Conservation (phyloP, 2,329 filamentous ascomycete genomes). For the Trichoderma citrinoviride region DNA sequence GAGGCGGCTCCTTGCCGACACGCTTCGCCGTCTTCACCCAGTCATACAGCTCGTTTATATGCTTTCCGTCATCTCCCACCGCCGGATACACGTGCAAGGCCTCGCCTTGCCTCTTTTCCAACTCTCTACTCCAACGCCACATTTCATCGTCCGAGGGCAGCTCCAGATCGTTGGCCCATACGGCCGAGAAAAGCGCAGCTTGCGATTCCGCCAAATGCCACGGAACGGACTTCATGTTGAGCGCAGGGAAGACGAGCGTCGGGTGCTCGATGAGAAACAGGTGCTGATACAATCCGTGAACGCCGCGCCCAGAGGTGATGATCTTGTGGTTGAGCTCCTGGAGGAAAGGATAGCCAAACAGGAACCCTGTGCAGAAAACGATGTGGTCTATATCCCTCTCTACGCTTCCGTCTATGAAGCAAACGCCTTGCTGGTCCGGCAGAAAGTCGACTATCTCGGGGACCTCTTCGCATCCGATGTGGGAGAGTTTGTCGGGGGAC, state of each 20-base stretch:
- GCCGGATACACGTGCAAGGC: constrained; percentile 33
- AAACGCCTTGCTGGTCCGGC: constrained; percentile 55
- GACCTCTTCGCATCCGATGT: constrained; percentile 50
- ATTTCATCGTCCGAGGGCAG: constrained; percentile 66
- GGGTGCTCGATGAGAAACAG: constrained; percentile 73
- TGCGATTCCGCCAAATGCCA: constrained; percentile 80
- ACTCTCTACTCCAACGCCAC: constrained; percentile 63
- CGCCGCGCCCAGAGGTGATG: constrained; percentile 66
- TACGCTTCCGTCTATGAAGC: constrained; percentile 63
- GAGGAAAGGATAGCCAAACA: constrained; percentile 79
- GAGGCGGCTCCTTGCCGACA: constrained; percentile 64
- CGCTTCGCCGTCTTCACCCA: constrained; percentile 55
- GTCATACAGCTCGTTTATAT: constrained; percentile 66
- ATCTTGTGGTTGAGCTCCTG: constrained; percentile 47
- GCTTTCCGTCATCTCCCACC: constrained; percentile 55
- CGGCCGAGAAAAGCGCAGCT: constrained; percentile 69
- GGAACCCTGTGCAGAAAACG: constrained; percentile 86
- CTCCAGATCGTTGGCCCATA: constrained; percentile 68
- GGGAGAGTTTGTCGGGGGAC: constrained; percentile 43
- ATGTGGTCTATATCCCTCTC: constrained; percentile 71
- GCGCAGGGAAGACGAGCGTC: constrained; percentile 71
- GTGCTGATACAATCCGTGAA: constrained; percentile 74
- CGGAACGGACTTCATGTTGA: constrained; percentile 84
- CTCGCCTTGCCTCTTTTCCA: constrained; percentile 49
- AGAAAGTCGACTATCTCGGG: constrained; percentile 58